Evolutionary conservation across 2,329 filamentous ascomycete species (phyloP).

Genomic region (Emydomyces testavorans): DNA sequence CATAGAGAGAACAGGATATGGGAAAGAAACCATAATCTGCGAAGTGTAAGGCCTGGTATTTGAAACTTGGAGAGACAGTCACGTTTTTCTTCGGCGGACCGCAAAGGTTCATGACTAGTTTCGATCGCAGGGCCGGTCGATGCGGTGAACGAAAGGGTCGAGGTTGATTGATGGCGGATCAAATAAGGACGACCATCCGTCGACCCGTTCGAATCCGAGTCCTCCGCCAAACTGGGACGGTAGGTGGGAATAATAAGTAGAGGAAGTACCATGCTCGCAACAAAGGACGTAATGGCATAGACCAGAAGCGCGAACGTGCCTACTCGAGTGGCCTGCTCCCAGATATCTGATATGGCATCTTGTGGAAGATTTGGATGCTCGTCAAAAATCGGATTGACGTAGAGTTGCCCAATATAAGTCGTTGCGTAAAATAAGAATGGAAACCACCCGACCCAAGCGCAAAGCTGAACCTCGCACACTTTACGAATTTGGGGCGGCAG

Average conservation of each 20-base stretch:
- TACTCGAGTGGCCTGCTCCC: slow-evolving; percentile 73
- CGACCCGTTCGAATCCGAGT: slow-evolving; percentile 1
- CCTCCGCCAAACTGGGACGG: slow-evolving; percentile 20
- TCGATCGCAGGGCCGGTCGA: slow-evolving; percentile 25
- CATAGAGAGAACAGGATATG: slow-evolving; percentile 71
- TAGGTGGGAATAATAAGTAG: slow-evolving; percentile 78
- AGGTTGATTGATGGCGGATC: slow-evolving; percentile 24
- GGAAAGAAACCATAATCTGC: slow-evolving; percentile 73
- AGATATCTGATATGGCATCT: slow-evolving; percentile 63
- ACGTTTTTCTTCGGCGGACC: slow-evolving; percentile 16
- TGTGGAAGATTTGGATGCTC: slow-evolving; percentile 66
- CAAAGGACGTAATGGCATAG: slow-evolving; percentile 74
- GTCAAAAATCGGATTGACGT: slow-evolving; percentile 69
- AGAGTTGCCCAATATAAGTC: slow-evolving; percentile 86
- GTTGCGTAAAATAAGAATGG: slow-evolving; percentile 92
- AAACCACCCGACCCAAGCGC: slow-evolving; percentile 91
- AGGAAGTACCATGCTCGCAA: slow-evolving; percentile 70
- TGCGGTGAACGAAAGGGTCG: slow-evolving; percentile 24
- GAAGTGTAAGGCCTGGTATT: slow-evolving; percentile 75
- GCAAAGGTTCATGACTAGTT: slow-evolving; percentile 12
- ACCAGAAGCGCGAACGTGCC: slow-evolving; percentile 82
- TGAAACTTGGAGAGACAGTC: slow-evolving; percentile 50
- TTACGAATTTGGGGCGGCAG: slow-evolving; percentile 71
- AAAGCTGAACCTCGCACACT: slow-evolving; percentile 73
- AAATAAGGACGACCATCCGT: slow-evolving; percentile 15